These are phyloP conservation scores for Taiwanofungus camphoratus DNA, from an alignment of 1,284 basidiomycete species.

Conservation along the genomic window DNA sequence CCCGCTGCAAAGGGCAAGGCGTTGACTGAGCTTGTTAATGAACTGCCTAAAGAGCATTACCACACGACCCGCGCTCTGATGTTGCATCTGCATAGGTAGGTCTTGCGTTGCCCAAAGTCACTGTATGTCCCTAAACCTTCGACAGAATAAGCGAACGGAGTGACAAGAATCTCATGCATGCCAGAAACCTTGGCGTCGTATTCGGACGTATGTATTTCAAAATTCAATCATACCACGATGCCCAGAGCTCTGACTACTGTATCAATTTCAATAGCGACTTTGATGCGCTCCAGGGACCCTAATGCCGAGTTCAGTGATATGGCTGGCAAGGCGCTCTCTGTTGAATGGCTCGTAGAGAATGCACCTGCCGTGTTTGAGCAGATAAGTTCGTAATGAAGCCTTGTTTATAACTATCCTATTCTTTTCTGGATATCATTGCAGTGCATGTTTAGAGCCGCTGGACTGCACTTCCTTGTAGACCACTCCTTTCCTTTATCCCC, in stretches of 20 bases:
- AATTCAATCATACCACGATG: too few species aligned
- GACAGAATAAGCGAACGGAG: slow-evolving; percentile 63
- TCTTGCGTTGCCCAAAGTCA: slow-evolving; percentile 3
- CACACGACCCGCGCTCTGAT: slow-evolving; percentile 80
- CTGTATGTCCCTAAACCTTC: background rate
- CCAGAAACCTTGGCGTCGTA: slow-evolving; percentile 97
- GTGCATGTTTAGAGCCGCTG: background rate
- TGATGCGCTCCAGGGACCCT: slow-evolving; percentile 87
- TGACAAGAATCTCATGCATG: slow-evolving; percentile 88
- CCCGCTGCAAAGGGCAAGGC: slow-evolving; percentile 52
- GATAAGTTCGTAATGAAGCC: background rate
- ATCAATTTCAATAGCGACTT: slow-evolving; percentile 66
- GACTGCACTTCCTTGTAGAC: background rate
- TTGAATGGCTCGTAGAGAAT: slow-evolving; percentile 91
- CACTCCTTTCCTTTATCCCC: background rate
- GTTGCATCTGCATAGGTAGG: slow-evolving; percentile 81
- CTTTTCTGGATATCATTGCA: slow-evolving; percentile 3
- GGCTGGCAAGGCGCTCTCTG: slow-evolving; percentile 89
- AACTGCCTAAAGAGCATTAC: slow-evolving; percentile 85
- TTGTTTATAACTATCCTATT: slow-evolving; percentile 8
- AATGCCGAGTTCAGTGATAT: slow-evolving; percentile 92
- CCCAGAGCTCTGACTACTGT: too few species aligned
- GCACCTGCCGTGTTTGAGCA: slow-evolving; percentile 57
- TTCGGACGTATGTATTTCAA: slow-evolving; percentile 82
- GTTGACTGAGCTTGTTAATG: slow-evolving; percentile 66